Percentiles rank a stretch among this genome's conserved stretches.
Evolutionary conservation across 148 eudicot species (phyloP).

Genomic region (Arctostaphylos glauca): DNA sequence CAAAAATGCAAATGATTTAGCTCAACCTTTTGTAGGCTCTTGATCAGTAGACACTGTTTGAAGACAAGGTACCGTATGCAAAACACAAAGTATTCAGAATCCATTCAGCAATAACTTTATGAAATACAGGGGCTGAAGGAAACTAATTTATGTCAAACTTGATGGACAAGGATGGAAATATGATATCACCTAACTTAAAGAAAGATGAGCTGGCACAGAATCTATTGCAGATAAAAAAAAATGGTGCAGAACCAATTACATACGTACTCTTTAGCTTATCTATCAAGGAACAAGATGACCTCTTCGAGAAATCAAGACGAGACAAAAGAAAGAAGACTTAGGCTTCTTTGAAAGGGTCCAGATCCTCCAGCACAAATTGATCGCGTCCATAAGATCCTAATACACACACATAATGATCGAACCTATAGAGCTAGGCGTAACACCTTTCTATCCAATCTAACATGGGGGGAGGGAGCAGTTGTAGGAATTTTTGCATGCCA

Average conservation of each 20-base stretch:
- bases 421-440: neutral
- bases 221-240: neutral
- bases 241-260: neutral
- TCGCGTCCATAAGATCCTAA: neutral
- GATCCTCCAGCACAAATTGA: neutral
- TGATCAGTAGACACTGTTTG: neutral
- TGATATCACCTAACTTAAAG: neutral
- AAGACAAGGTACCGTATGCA: neutral
- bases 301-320: neutral
- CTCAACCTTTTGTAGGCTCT: neutral
- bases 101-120: neutral
- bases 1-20: neutral
- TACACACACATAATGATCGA: neutral
- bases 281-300: neutral
- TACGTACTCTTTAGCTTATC: neutral
- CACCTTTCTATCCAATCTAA: neutral
- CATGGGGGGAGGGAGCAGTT: neutral
- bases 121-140: neutral
- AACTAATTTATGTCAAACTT: neutral
- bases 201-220: neutral
- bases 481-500: slow-evolving; percentile 6
- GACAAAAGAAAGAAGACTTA: neutral
- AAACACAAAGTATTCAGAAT: slow-evolving; percentile 15
- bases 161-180: neutral
- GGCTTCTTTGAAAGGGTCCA: neutral